phyloP scores from a whole-genome alignment of 2,329 filamentous ascomycete genomes.

The Colletotrichum tofieldiae region DNA sequence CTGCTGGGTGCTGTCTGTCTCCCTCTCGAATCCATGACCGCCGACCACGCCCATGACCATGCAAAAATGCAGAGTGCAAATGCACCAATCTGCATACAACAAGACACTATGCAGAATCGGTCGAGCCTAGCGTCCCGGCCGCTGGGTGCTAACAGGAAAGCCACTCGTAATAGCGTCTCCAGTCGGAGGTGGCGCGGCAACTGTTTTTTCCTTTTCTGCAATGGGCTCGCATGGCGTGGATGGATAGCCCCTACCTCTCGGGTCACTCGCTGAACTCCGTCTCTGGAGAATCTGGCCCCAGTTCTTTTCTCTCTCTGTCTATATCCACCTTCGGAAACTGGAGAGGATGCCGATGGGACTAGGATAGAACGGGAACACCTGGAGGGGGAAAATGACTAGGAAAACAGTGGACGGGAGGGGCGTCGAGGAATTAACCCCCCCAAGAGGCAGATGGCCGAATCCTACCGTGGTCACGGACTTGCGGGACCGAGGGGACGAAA shows the following conservation, averaged over 20 bases:
- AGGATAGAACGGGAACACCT: constrained; percentile 12
- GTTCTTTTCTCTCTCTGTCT: background rate
- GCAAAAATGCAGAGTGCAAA: constrained; percentile 11
- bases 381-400: background rate
- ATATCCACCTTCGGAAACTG: constrained; percentile 16
- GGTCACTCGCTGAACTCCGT: background rate
- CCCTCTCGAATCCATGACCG: constrained; percentile 4
- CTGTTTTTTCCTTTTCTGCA: constrained; percentile 15
- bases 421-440: constrained; percentile 12
- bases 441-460: constrained; percentile 25
- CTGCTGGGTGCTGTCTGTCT: background rate
- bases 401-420: constrained; percentile 26
- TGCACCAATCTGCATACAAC: constrained; percentile 4
- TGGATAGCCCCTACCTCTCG: constrained; percentile 3
- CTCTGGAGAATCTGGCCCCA: background rate
- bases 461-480: background rate
- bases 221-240: background rate
- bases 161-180: constrained; percentile 39
- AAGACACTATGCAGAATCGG: constrained; percentile 17
- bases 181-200: constrained; percentile 27
- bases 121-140: constrained; percentile 18
- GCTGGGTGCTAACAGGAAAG: constrained; percentile 36
- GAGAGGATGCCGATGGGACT: constrained; percentile 26
- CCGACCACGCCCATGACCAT: background rate
- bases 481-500: background rate